Conservation (phyloP, 306 rosid species). For the Gastrolobium villosum region DNA sequence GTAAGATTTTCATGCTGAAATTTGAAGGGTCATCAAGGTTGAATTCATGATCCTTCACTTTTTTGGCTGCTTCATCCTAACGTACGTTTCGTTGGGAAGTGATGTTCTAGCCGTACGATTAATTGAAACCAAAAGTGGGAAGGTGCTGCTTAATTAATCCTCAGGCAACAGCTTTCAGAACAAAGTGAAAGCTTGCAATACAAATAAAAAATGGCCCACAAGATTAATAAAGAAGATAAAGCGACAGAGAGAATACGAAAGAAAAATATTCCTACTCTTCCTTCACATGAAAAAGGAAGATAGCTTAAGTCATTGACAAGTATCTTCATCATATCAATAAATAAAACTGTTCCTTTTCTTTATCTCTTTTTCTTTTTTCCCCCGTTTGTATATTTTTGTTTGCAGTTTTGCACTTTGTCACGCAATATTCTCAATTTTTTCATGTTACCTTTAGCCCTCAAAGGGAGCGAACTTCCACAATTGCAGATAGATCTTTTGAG, state of each 20-base stretch:
- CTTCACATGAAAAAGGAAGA: slow-evolving; percentile 8
- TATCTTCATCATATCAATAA: neutral
- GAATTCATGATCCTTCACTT: neutral
- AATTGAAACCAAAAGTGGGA: too few species aligned
- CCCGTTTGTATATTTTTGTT: neutral
- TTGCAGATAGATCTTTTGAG: slow-evolving; percentile 1
- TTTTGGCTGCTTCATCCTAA: neutral
- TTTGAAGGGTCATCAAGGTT: neutral
- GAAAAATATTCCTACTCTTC: slow-evolving; percentile 4
- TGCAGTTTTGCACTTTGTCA: slow-evolving; percentile 7
- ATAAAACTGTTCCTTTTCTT: slow-evolving; percentile 20
- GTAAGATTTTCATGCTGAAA: neutral
- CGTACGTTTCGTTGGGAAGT: neutral
- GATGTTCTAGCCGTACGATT: neutral
- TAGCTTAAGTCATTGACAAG: neutral
- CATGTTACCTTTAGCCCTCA: neutral
- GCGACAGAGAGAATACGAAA: slow-evolving; percentile 2
- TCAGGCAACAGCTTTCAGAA: neutral
- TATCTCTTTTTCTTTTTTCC: neutral
- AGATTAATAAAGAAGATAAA: slow-evolving; percentile 37
- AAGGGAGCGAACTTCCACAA: slow-evolving; percentile 24
- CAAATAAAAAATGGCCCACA: slow-evolving; percentile 19
- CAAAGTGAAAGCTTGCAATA: slow-evolving; percentile 6
- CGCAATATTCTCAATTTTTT: slow-evolving; percentile 8
- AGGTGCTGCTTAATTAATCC: too few species aligned